phyloP scores from a whole-genome alignment of 805 yeast species.

The Spathaspora girioi region DNA sequence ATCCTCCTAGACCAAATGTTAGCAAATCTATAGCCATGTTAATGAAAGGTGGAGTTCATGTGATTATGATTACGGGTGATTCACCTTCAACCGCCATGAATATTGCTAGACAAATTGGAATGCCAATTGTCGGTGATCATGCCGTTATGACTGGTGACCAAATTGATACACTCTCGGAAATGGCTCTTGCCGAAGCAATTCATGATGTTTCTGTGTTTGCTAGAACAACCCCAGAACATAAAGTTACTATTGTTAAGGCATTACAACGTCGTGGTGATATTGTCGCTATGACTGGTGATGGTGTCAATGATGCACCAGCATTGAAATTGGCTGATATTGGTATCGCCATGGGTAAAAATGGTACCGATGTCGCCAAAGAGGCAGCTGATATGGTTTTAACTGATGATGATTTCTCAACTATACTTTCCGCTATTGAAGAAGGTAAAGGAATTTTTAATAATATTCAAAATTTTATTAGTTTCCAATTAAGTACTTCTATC shows the following conservation, averaged over 20 bases:
- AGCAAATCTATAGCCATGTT: conserved; percentile 68
- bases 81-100: conserved; percentile 81
- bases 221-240: conserved; percentile 93
- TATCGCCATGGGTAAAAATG: conserved; percentile 88
- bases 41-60: conserved; percentile 90
- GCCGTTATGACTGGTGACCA: conserved; percentile 84
- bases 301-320: conserved; percentile 99
- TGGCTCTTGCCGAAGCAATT: conserved; percentile 70
- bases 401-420: conserved; percentile 95
- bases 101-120: conserved; percentile 87
- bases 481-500: conserved; percentile 92
- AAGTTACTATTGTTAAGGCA: conserved; percentile 84
- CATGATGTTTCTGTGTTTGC: conserved; percentile 87
- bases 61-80: conserved; percentile 98
- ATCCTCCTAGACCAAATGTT: conserved; percentile 94
- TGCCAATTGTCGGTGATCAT: conserved; percentile 63
- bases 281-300: conserved; percentile 99
- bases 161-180: conserved; percentile 69
- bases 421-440: conserved; percentile 89
- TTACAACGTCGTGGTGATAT: conserved; percentile 87
- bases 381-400: conserved; percentile 97
- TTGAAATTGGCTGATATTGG: conserved; percentile 94
- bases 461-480: conserved; percentile 90
- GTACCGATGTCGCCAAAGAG: conserved; percentile 98
- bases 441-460: conserved; percentile 97